Evolutionary conservation across 1,284 basidiomycete genomes (phyloP).

Genomic region (Cryptococcus neoformans): DNA sequence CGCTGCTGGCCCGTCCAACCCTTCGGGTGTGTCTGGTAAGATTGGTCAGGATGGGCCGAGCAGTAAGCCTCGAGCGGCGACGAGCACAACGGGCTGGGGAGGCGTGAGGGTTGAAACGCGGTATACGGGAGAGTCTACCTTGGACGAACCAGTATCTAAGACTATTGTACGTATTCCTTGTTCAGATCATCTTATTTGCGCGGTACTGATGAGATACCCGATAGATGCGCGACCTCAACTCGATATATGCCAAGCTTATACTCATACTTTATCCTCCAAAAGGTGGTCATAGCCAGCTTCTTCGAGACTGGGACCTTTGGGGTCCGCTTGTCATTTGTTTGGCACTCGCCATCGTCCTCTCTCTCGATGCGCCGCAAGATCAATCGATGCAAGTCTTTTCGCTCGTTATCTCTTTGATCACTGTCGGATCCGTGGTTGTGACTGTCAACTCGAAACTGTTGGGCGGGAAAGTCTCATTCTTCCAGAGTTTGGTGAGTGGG

Average conservation of each 20-base stretch:
- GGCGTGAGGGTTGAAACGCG: conserved; percentile 85
- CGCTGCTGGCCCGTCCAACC: conserved; percentile 26
- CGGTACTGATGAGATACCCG: background rate
- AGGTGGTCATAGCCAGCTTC: conserved; percentile 68
- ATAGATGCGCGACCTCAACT: conserved; percentile 78
- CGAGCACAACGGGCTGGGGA: conserved; percentile 49
- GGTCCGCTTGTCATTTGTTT: conserved; percentile 86
- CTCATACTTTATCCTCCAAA: conserved; percentile 87
- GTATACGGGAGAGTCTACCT: conserved; percentile 74
- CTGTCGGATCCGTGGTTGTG: conserved; percentile 80
- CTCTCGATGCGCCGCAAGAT: conserved; percentile 74
- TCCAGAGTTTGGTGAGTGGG: conserved; percentile 67
- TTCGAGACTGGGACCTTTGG: conserved; percentile 96
- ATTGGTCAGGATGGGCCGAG: conserved; percentile 30
- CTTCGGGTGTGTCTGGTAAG: conserved; percentile 58
- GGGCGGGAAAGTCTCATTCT: conserved; percentile 96
- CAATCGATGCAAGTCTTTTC: conserved; percentile 89
- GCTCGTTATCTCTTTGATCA: conserved; percentile 84
- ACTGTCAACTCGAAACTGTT: conserved; percentile 92
- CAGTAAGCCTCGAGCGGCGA: conserved; percentile 9
- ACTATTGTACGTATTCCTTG: conserved; percentile 69
- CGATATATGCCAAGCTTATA: conserved; percentile 85
- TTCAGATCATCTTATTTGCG: background rate
- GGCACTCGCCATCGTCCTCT: conserved; percentile 78
- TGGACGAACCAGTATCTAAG: conserved; percentile 83